These are phyloP conservation scores for Paratinospora sagittata DNA, from an alignment of 164 flowering plant species.

Conservation along the genomic window DNA sequence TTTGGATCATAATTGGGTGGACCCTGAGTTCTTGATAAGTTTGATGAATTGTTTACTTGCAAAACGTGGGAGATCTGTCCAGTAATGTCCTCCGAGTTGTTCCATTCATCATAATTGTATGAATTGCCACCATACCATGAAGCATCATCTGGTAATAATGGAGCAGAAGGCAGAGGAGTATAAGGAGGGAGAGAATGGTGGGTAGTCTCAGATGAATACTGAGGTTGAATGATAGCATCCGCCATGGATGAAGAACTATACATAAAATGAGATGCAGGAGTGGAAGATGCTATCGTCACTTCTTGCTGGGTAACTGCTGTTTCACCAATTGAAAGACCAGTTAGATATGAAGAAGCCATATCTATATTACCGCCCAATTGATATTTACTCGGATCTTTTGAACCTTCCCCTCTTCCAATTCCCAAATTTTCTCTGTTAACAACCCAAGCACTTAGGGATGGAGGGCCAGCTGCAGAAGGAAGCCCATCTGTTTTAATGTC, in stretches of 20 bases:
- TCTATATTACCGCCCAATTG: constrained; percentile 35
- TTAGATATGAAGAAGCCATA: constrained; percentile 25
- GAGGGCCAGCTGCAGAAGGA: constrained; percentile 45
- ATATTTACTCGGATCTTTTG: constrained; percentile 12
- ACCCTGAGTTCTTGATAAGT: constrained; percentile 19
- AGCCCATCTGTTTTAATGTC: background rate
- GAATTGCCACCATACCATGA: constrained; percentile 34
- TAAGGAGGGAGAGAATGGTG: constrained; percentile 30
- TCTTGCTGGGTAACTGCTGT: constrained; percentile 9
- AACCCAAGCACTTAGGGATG: constrained; percentile 79
- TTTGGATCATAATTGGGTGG: too few species aligned
- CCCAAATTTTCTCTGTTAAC: constrained; percentile 33
- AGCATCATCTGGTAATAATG: constrained; percentile 55
- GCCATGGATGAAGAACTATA: too few species aligned
- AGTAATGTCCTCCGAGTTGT: constrained; percentile 11
- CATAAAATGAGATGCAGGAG: background rate
- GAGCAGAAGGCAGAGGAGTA: constrained; percentile 64
- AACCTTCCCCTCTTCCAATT: constrained; percentile 21
- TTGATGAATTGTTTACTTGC: constrained; percentile 18
- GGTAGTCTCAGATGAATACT: constrained; percentile 20
- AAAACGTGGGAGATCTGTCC: constrained; percentile 21
- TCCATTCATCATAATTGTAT: constrained; percentile 13
- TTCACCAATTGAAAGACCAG: constrained; percentile 34
- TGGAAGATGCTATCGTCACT: constrained; percentile 1
- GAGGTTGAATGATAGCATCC: too few species aligned